A percentile compares a stretch with the other conserved stretches of the same genome.
These are phyloP conservation scores for Pythium guiyangense DNA, from an alignment of 352 stramenopile genomes.

Conservation along the genomic window DNA sequence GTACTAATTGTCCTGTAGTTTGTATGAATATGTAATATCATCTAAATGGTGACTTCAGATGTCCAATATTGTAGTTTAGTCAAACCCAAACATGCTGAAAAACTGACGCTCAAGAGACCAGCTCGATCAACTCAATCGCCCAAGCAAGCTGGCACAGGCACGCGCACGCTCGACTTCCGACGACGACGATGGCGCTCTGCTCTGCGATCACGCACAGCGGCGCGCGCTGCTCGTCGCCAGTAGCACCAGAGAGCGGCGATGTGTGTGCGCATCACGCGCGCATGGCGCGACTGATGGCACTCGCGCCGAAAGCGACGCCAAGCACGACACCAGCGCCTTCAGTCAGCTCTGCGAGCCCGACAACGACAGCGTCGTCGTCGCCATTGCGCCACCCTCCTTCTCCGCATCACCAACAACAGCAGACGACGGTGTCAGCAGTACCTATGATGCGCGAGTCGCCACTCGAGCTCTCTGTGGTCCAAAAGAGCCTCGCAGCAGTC, in stretches of 20 bases:
- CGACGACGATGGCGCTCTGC: conserved; percentile 18
- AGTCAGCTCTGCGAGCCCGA: background rate
- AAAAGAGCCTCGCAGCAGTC: background rate
- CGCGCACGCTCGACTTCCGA: too few relatives aligned
- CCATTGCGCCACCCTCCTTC: background rate
- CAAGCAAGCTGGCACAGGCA: too few relatives aligned
- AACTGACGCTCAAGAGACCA: too few relatives aligned
- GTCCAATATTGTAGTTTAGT: too few relatives aligned
- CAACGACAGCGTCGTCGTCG: background rate
- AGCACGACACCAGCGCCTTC: too few relatives aligned
- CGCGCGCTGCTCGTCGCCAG: conserved; percentile 47
- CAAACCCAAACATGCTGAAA: too few relatives aligned
- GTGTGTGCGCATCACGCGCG: conserved; percentile 77
- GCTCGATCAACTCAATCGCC: too few relatives aligned
- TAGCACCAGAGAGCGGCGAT: conserved; percentile 26
- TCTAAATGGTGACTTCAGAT: too few relatives aligned
- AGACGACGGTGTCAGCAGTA: background rate
- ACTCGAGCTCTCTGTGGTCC: background rate
- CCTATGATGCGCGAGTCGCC: background rate
- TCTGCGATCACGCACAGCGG: conserved; percentile 62
- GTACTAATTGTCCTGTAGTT: too few relatives aligned
- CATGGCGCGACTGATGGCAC: conserved; percentile 74
- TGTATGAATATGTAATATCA: too few relatives aligned
- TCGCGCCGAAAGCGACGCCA: conserved; percentile 51
- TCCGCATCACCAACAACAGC: background rate